Evolutionary conservation across 2,329 filamentous ascomycete species (phyloP), one percentile per base, ranked within the genome.

Genomic region (Calycina herbarum): DNA sequence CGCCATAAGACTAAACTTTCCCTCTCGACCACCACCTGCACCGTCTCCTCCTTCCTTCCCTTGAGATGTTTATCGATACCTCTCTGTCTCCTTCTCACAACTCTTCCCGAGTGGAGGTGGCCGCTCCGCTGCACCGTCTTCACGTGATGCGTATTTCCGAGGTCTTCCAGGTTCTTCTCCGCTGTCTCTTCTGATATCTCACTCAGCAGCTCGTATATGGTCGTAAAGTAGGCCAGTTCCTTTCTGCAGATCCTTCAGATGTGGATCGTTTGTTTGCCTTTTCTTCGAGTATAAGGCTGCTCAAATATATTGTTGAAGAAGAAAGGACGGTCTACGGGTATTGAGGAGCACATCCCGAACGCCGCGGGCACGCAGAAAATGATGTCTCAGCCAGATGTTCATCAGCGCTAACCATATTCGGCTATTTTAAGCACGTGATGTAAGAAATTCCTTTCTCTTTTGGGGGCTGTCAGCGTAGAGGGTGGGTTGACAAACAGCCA

Each of bases 121-220:
- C 31, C n/a, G 20, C 58, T 60, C 38, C 38, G 20, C 15, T 45
- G 38, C 20, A 17, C 58, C 38, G 35, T 24, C 27, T n/a, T 8
- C 58, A 60, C 58, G 58, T 60, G 58, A 60, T 48, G 20, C 31
- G n/a, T 59, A 60, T 48, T 24, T 29, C 20, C 24, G 33, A n/a
- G 1, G 8, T 15, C 10, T 51, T 20, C 24, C 48, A 51, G 48
- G 11, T 10, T 20, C n/a, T 7, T 13, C 48, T 54, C 2, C 31
- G 31, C 31, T 13, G n/a, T 11, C 48, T 54, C 48, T 24, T 29
- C 20, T 20, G 20, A 27, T 27, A 27, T 54, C 24, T 29, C 45
- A 20, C 45, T 51, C n/a, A 51, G 45, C 48, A 54, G 48, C 20
- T 54, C 8, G 11, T 27, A 11, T 3, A 24, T 54, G 48, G 20